Base-by-base conservation (phyloP, 2,329 filamentous ascomycete genomes). In the Macrophomina phaseolina region DNA sequence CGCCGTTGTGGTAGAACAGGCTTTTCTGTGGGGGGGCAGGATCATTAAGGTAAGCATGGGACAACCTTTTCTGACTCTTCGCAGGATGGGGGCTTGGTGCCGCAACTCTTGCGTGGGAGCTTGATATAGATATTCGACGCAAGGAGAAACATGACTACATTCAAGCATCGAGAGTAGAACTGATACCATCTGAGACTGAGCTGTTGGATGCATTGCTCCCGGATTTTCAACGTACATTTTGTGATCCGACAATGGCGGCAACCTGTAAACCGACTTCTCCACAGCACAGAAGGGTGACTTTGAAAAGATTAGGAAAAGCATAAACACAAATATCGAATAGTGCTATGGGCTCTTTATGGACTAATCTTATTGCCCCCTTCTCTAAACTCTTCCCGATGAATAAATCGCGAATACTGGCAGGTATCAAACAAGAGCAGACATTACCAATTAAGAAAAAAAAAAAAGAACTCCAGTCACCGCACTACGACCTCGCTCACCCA, bases 391-490 rank as follows among this genome's bases (percentile, higher is more conserved):
- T 30, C 8, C 55, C 38, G 28, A 40, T 5, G 36, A 9, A 14
- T 2, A 1, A 14, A 30, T n/a, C 9, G 3, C 5, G 5, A 18
- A 30, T 16, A 18, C 30, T n/a, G 32, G 30, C 55, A 58, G 38
- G 55, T 45, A 45, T 58, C 38, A 45, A 42, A 23, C 11, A 14
- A 42, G 23, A 45, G 45, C 32, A 58, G 12, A 58, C 38, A 58
- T 58, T 58, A 58, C 36, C 55, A 45, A 58, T 58, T 58, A 58
- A 9, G 23, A 9, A 8, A 30, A 45, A 45, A 58, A 36, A 34
- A 36, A 7, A 0, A 12, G n/a, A 32, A 16, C 38, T 14, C 53
- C 53, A 30, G 28, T 23, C 7, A 18, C 18, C 45, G 14, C 23
- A 18, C 7, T 5, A 45, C 11, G 16, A 45, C 28, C 6, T 62